These are phyloP conservation scores for Geosmithia flava DNA, from an alignment of 2,329 filamentous ascomycete genomes.

Conservation along the genomic window DNA sequence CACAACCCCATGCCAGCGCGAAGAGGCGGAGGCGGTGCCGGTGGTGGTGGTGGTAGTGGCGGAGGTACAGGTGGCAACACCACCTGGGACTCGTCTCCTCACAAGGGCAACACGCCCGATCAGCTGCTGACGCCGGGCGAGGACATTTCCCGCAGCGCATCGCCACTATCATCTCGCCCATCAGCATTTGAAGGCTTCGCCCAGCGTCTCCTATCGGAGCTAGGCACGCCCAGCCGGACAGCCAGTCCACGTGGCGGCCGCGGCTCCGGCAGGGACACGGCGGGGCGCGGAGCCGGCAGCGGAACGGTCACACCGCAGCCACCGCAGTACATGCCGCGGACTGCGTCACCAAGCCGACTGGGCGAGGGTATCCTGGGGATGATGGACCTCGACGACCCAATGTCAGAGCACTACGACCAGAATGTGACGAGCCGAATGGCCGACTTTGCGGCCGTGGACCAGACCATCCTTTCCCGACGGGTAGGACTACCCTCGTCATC, in stretches of 20 bases:
- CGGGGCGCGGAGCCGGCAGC: slow-evolving; percentile 7
- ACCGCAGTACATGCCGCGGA: slow-evolving; percentile 17
- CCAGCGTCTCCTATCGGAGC: slow-evolving; percentile 48
- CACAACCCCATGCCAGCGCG: slow-evolving; percentile 17
- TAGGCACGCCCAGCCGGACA: slow-evolving; percentile 39
- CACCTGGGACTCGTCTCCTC: slow-evolving; percentile 9
- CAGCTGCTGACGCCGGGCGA: slow-evolving; percentile 21
- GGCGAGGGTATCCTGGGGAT: slow-evolving; percentile 8
- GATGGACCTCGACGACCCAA: not conserved
- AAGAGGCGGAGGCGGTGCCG: slow-evolving; percentile 3
- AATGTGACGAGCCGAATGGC: slow-evolving; percentile 14
- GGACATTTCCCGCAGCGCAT: slow-evolving; percentile 29
- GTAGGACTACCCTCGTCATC: slow-evolving; percentile 32
- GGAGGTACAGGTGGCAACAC: not conserved
- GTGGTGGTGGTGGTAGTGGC: not conserved
- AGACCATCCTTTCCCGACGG: slow-evolving; percentile 43
- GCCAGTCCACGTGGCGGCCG: slow-evolving; percentile 28
- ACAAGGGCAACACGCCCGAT: slow-evolving; percentile 23
- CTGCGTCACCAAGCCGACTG: slow-evolving; percentile 27
- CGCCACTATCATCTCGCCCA: slow-evolving; percentile 31
- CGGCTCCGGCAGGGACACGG: slow-evolving; percentile 29
- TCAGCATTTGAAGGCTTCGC: slow-evolving; percentile 48
- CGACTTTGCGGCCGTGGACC: slow-evolving; percentile 52
- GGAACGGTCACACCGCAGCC: slow-evolving; percentile 15
- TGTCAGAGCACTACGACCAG: not conserved